Percentiles rank a stretch among this genome's conserved stretches.
Evolutionary conservation across 1,284 basidiomycete genomes (phyloP).

Genomic region (Phaffia rhodozyma): DNA sequence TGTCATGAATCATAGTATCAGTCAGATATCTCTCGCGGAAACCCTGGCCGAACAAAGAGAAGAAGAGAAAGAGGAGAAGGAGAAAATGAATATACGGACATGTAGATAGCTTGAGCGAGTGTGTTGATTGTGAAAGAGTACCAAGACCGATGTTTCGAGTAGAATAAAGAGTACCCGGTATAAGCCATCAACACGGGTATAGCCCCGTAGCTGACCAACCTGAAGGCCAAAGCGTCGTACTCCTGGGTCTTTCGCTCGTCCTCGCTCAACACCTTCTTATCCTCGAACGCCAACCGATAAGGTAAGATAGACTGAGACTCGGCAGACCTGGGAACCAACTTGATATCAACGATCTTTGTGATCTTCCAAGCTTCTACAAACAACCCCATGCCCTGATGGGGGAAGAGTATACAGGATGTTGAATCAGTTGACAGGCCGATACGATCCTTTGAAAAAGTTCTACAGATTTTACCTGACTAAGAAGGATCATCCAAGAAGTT

Average conservation of each 20-base stretch:
- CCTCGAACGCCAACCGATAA: constrained; percentile 69
- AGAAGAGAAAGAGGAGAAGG: background rate
- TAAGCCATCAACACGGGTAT: constrained; percentile 76
- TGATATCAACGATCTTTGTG: constrained; percentile 71
- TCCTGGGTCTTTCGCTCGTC: constrained; percentile 98
- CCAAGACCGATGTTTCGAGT: constrained; percentile 82
- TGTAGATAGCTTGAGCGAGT: constrained; percentile 35
- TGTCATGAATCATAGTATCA: constrained; percentile 28
- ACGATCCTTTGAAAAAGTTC: too few species aligned
- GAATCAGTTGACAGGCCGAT: background rate
- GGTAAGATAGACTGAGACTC: constrained; percentile 54
- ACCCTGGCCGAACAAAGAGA: constrained; percentile 24
- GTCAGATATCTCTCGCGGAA: constrained; percentile 33
- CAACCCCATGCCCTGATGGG: constrained; percentile 18
- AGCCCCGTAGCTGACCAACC: constrained; percentile 75
- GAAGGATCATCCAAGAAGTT: constrained; percentile 31
- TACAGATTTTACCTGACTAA: too few species aligned
- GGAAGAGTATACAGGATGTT: background rate
- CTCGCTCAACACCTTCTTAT: constrained; percentile 46
- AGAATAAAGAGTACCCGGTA: constrained; percentile 78
- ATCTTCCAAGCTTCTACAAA: constrained; percentile 78
- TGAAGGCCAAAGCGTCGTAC: constrained; percentile 42
- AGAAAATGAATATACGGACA: constrained; percentile 9
- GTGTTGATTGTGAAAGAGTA: constrained; percentile 82
- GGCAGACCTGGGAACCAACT: constrained; percentile 41